Evolutionary conservation across 73 alveolate genomes (phyloP).

Genomic region (Paramecium primaurelia): DNA sequence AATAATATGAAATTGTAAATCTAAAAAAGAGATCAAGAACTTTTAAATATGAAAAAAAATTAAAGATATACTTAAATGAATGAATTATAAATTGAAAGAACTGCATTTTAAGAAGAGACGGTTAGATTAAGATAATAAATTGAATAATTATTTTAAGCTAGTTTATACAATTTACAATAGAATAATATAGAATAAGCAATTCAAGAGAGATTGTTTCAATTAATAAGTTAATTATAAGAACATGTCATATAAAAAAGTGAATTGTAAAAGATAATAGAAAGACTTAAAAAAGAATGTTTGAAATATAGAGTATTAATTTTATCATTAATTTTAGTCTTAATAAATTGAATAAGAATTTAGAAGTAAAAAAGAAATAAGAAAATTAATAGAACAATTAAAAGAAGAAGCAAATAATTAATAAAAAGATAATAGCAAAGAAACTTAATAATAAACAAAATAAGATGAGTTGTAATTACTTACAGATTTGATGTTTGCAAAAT

Average conservation of each 20-base stretch:
- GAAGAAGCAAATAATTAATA: neutral
- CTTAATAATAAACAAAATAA: neutral
- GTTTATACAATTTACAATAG: neutral
- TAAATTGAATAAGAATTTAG: conserved; percentile 7
- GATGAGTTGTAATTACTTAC: neutral
- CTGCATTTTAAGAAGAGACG: neutral
- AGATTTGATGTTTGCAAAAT: neutral
- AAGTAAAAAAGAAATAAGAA: neutral
- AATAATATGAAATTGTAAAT: neutral
- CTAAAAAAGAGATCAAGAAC: neutral
- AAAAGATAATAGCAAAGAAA: neutral
- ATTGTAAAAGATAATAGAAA: neutral
- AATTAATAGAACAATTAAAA: neutral
- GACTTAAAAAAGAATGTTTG: conserved; percentile 18
- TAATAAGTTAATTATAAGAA: neutral
- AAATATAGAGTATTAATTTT: neutral
- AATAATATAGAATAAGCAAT: conserved; percentile 11
- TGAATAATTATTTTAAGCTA: neutral
- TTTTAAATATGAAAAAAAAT: neutral
- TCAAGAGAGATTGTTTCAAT: neutral
- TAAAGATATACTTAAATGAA: neutral
- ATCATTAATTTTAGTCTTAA: neutral
- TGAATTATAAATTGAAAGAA: neutral
- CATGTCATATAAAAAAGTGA: neutral
- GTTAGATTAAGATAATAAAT: neutral